Conservation (phyloP, 441 rosid species). For the Populus trichocarpa region DNA sequence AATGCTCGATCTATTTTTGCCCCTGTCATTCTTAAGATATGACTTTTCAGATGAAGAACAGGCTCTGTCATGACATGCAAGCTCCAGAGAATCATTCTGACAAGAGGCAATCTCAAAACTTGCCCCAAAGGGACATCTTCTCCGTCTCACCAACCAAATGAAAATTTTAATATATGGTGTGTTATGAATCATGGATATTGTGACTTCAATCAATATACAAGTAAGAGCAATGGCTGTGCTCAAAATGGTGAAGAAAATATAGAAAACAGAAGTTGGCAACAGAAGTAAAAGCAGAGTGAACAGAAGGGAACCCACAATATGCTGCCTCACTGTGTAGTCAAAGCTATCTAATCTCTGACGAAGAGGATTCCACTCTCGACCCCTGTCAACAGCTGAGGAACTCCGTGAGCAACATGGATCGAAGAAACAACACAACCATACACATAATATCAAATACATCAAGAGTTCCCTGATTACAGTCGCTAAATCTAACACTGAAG, state of each 20-base stretch:
- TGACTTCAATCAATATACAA: constrained; percentile 54
- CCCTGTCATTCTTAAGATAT: constrained; percentile 19
- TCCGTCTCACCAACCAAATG: constrained; percentile 59
- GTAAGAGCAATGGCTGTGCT: too few relatives aligned
- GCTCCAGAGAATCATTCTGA: constrained; percentile 23
- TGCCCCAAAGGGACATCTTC: constrained; percentile 81
- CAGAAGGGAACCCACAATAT: constrained; percentile 91
- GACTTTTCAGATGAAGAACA: constrained; percentile 25
- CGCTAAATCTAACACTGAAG: not conserved
- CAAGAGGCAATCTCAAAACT: constrained; percentile 59
- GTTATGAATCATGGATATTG: constrained; percentile 67
- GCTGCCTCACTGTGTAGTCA: constrained; percentile 85
- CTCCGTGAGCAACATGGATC: constrained; percentile 22
- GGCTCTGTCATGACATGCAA: constrained; percentile 15
- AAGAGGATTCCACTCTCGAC: constrained; percentile 92
- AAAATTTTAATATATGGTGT: constrained; percentile 70
- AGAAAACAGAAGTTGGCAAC: too few relatives aligned
- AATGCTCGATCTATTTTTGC: constrained; percentile 26
- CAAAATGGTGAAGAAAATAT: constrained; percentile 84
- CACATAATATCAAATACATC: not conserved
- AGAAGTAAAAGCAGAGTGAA: constrained; percentile 82
- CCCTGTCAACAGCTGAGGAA: constrained; percentile 51
- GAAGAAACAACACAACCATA: constrained; percentile 10
- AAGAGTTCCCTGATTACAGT: not conserved
- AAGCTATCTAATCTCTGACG: constrained; percentile 90